Evolutionary conservation across 805 yeast species (phyloP), one percentile per base, ranked within the genome.

Genomic region (Lachancea nothofagi): DNA sequence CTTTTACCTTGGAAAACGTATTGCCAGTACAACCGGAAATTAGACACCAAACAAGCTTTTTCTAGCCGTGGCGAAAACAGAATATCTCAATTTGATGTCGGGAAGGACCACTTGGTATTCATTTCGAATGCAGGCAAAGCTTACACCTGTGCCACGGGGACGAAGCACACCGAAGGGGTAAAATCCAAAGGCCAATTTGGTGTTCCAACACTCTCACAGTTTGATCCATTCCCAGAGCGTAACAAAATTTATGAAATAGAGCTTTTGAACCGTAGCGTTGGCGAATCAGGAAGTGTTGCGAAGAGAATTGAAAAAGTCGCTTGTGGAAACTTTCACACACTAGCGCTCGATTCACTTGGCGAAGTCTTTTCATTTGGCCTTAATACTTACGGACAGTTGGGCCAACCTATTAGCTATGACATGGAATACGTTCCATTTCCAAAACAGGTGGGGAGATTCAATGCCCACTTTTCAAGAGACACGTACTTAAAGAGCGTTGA

Each of bases 311-410:
- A 53, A 3, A 66, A 75, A 49, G 71, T 90, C 29, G 85, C 93
- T 1, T 67, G 84, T 43, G 97, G 97, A 7, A 69, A 71, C 35
- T 69, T 68, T 57, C 95, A 87, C 61, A 75, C 88, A 3, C 57
- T 88, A 24, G 90, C 79, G 5, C 57, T 74, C n/a, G 90, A 85
- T 50, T 51, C 66, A 1, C 53, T 66, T n/a, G 93, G 90, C 7
- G 68, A 70, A 38, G 65, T 87, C n/a, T 83, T 82, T 76, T 74
- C 87, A 1, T 89, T 93, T 76, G 98, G 98, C 18, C 75, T 75
- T 42, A 90, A 90, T 58, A 69, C 75, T 3, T 77, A 65, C 58
- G 97, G 97, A n/a, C 90, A 93, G 54, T 68, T 90, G 40, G 96
- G 90, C 8, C 69, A 76, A 33, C 77, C 78, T 6, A 79, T 83